Evolutionary conservation across 1,284 basidiomycete genomes (phyloP), one percentile per base, ranked within the genome.

Genomic region (Microbotryum silenes-acaulis): DNA sequence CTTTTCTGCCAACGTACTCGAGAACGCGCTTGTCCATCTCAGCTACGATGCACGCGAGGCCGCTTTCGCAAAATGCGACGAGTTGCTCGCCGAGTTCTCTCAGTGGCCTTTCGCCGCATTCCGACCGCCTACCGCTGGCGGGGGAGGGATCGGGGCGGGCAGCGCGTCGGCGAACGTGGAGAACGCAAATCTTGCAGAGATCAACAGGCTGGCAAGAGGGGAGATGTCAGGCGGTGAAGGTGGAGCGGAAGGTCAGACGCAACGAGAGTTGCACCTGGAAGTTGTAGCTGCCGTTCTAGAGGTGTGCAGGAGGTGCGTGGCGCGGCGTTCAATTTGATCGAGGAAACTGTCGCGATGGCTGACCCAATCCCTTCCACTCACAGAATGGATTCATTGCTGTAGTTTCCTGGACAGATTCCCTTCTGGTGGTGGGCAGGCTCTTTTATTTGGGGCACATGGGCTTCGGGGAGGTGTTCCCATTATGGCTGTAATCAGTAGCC

Each of bases 1-100:
- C n/a, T 94, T 94, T 72, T 89, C 91, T 0, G 92, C 91, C 18
- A 90, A 86, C 72, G 92, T 97, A n/a, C 81, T 96, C 55, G 92
- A 96, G 73, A 94, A 94, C 71, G 91, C 90, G 16, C 86, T 96
- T 68, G 84, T 85, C 60, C 80, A 89, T 66, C 78, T 96, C 31
- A 85, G 84, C 12, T 96, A 93, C 72, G 92, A 96, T 75, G 87
- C 91, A 61, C 79, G 92, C 54, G 92, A 97, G 78, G 85, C 83
- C 1, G 91, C 91, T 37, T 93, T 96, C 74, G 84, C 84, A 66
- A 81, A 92, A 63, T 91, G 89, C 70, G 92, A 97, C 74, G 92
- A 96, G 70, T 84, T 96, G 44, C 79, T 97, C 31, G 85, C 84
- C 51, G 91, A 93, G 76, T 96, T 96, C 76, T 82, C 84, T 33